Percentiles rank a stretch among this genome's conserved stretches.
Evolutionary conservation across 2,329 filamentous ascomycete species (phyloP).

Genomic region (Scortechinia acanthostroma): DNA sequence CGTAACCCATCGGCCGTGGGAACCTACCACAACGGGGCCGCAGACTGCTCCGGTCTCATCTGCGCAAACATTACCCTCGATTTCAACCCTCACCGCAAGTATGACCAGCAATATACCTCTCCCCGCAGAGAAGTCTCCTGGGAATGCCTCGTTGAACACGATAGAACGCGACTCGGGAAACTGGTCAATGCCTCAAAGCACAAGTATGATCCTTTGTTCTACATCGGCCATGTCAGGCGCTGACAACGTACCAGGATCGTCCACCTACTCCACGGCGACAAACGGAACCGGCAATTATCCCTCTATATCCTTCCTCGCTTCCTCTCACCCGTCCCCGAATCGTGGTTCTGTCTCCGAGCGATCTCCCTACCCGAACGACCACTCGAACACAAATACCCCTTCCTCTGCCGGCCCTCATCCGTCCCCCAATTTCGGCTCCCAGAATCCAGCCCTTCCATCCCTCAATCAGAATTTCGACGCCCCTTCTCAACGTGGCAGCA

Average conservation of each 20-base stretch:
- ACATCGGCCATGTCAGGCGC: not conserved
- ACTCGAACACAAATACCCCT: constrained; percentile 16
- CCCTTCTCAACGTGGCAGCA: constrained; percentile 29
- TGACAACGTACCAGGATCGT: constrained; percentile 25
- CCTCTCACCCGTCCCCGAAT: constrained; percentile 30
- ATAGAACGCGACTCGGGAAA: constrained; percentile 47
- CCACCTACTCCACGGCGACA: constrained; percentile 34
- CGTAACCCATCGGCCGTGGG: constrained; percentile 31
- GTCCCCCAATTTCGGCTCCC: constrained; percentile 22
- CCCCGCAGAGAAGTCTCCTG: constrained; percentile 28
- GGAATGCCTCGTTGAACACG: constrained; percentile 29
- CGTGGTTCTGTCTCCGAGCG: constrained; percentile 22
- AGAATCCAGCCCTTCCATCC: constrained; percentile 38
- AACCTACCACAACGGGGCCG: constrained; percentile 20
- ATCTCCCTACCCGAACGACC: constrained; percentile 28
- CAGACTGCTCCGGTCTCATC: constrained; percentile 20
- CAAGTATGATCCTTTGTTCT: constrained; percentile 29
- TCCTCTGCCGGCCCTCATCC: constrained; percentile 23
- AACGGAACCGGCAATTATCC: constrained; percentile 29
- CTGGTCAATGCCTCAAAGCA: constrained; percentile 51
- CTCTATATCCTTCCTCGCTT: constrained; percentile 28
- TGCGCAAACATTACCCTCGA: constrained; percentile 32
- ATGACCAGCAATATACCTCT: constrained; percentile 18
- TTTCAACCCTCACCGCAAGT: constrained; percentile 33
- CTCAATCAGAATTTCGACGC: constrained; percentile 51